A percentile compares a stretch with the other conserved stretches of the same genome.
These are phyloP conservation scores for Tylopilus felleus DNA, from an alignment of 768 basidiomycete species.

Conservation along the genomic window DNA sequence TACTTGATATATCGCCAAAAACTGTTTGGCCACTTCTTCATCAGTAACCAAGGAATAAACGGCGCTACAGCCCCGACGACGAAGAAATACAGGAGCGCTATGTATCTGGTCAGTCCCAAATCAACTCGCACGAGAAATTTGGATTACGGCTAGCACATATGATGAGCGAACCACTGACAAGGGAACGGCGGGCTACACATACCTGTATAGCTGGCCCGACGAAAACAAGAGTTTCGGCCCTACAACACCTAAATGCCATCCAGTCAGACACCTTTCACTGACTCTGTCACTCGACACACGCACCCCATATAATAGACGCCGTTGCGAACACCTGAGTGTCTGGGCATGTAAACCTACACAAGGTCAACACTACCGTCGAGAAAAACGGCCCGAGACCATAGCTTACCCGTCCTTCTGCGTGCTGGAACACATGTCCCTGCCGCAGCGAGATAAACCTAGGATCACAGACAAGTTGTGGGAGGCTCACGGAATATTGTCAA, in stretches of 20 bases:
- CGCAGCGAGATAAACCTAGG: neutral
- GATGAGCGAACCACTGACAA: slow-evolving; percentile 13
- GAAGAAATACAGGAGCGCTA: slow-evolving; percentile 68
- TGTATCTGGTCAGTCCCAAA: slow-evolving; percentile 22
- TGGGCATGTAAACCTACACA: slow-evolving; percentile 47
- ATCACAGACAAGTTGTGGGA: neutral
- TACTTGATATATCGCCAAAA: slow-evolving; percentile 67
- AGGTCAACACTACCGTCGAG: neutral
- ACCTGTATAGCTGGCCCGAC: slow-evolving; percentile 57
- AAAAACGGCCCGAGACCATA: neutral
- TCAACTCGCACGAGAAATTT: slow-evolving; percentile 2
- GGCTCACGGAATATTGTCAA: slow-evolving; percentile 51
- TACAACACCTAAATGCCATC: slow-evolving; percentile 51
- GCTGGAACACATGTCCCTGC: slow-evolving; percentile 45
- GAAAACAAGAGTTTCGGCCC: slow-evolving; percentile 61
- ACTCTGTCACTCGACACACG: neutral
- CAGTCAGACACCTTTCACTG: slow-evolving; percentile 10
- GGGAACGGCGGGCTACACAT: slow-evolving; percentile 16
- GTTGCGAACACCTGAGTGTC: slow-evolving; percentile 51
- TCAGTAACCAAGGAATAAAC: slow-evolving; percentile 56
- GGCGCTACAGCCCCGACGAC: slow-evolving; percentile 67
- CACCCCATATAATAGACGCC: slow-evolving; percentile 52
- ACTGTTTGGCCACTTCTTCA: slow-evolving; percentile 59
- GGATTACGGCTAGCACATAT: slow-evolving; percentile 12
- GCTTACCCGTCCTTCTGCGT: slow-evolving; percentile 40